Percentiles rank a stretch among this genome's conserved stretches.
Evolutionary conservation across 805 yeast genomes (phyloP).

Genomic region (Yarrowia divulgata): DNA sequence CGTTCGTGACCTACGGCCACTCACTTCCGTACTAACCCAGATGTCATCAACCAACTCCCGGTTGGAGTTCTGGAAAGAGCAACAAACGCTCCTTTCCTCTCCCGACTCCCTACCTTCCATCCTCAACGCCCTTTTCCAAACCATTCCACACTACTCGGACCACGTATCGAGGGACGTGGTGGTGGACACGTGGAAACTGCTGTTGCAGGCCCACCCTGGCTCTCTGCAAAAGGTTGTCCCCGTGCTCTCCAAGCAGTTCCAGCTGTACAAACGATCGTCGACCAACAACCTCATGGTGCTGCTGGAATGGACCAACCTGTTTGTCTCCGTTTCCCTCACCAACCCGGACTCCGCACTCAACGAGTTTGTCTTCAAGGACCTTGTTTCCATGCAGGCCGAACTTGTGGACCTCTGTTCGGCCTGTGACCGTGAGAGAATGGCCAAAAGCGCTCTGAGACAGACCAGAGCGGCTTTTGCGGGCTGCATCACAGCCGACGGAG

Average conservation of each 20-base stretch:
- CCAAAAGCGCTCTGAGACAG: constrained; percentile 26
- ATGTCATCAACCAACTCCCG: constrained; percentile 29
- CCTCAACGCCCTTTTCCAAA: constrained; percentile 14
- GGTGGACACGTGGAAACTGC: constrained; percentile 7
- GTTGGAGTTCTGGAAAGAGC: constrained; percentile 28
- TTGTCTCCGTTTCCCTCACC: not conserved
- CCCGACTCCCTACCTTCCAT: constrained; percentile 22
- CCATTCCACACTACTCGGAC: constrained; percentile 24
- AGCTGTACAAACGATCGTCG: constrained; percentile 10
- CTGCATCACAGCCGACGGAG: constrained; percentile 1
- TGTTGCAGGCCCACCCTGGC: constrained; percentile 1
- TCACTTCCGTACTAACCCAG: constrained; percentile 11
- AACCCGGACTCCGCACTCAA: not conserved
- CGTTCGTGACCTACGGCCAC: not conserved
- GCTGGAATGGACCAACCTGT: constrained; percentile 18
- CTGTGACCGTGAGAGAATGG: constrained; percentile 8
- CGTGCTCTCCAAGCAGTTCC: constrained; percentile 12
- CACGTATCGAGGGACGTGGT: constrained; percentile 37
- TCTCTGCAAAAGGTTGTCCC: constrained; percentile 6
- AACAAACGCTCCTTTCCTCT: not conserved
- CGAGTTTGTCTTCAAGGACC: constrained; percentile 27
- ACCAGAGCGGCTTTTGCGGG: constrained; percentile 15
- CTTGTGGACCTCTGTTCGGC: constrained; percentile 18
- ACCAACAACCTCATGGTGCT: constrained; percentile 26
- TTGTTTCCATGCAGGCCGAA: constrained; percentile 19